These are phyloP conservation scores for Penicillium capsulatum DNA, from an alignment of 2,329 filamentous ascomycete genomes.

Conservation along the genomic window DNA sequence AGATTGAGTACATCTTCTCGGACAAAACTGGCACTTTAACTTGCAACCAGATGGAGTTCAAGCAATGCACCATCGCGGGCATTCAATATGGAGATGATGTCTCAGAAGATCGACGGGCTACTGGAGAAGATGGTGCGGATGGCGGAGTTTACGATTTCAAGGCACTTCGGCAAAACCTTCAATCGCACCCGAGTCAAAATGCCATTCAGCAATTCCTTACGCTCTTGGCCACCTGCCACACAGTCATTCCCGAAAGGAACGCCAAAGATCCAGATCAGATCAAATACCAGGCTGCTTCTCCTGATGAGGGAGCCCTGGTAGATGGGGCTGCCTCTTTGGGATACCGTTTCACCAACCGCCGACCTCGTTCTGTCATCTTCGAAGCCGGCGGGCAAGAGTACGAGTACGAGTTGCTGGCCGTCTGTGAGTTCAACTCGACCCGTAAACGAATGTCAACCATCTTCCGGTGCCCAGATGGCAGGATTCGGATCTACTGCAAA, in stretches of 20 bases:
- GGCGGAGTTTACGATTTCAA: conserved; percentile 82
- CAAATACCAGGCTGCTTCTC: conserved; percentile 97
- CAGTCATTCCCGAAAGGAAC: conserved; percentile 86
- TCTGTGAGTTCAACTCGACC: conserved; percentile 99
- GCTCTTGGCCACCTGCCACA: conserved; percentile 86
- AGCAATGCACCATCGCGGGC: conserved; percentile 86
- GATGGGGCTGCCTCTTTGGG: conserved; percentile 82
- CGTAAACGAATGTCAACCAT: conserved; percentile 98
- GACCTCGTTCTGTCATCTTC: conserved; percentile 83
- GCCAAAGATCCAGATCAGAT: conserved; percentile 75
- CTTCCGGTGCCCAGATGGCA: conserved; percentile 92
- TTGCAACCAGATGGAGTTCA: conserved; percentile 99
- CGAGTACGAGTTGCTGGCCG: conserved; percentile 86
- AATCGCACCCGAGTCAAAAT: conserved; percentile 55
- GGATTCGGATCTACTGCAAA: conserved; percentile 90
- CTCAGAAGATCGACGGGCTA: conserved; percentile 81
- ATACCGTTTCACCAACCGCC: conserved; percentile 86
- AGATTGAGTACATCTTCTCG: conserved; percentile 98
- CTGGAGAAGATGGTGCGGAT: conserved; percentile 70
- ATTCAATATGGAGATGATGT: conserved; percentile 92
- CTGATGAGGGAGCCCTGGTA: conserved; percentile 94
- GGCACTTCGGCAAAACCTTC: conserved; percentile 65
- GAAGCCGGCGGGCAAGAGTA: conserved; percentile 65
- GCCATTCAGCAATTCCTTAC: conserved; percentile 79
- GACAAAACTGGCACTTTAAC: conserved; percentile 97